phyloP scores from a whole-genome alignment of 257 asterid genomes.

The Jacaranda copaia region DNA sequence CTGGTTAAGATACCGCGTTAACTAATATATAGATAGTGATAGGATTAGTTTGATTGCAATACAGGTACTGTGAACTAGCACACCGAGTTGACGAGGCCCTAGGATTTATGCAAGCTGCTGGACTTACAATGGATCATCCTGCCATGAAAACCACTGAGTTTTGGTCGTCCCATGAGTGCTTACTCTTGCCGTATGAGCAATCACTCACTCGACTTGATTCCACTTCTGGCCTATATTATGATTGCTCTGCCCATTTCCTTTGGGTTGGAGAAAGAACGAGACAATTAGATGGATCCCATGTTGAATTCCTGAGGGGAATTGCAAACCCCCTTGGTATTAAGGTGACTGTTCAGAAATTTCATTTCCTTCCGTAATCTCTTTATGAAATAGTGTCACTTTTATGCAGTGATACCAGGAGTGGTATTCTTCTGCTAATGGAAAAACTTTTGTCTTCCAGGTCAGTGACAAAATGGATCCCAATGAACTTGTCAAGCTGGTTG shows the following conservation, averaged over 20 bases:
- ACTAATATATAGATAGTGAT: background rate
- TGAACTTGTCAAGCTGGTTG: constrained; percentile 70
- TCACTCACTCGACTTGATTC: constrained; percentile 71
- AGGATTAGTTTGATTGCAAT: constrained; percentile 26
- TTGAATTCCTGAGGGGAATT: constrained; percentile 71
- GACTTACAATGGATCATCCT: constrained; percentile 70
- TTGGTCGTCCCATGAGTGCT: constrained; percentile 81
- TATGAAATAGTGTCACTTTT: background rate
- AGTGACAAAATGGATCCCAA: constrained; percentile 77
- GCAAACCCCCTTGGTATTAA: constrained; percentile 78
- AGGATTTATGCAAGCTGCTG: constrained; percentile 79
- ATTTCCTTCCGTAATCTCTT: background rate
- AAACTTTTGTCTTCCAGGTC: constrained; percentile 43
- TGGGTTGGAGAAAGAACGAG: constrained; percentile 81
- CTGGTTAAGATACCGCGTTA: too few species aligned
- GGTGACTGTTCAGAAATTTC: constrained; percentile 40
- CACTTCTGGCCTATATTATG: constrained; percentile 70
- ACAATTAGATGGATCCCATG: constrained; percentile 79
- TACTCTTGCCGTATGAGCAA: constrained; percentile 72
- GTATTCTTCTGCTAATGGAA: constrained; percentile 24
- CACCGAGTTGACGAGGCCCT: constrained; percentile 75
- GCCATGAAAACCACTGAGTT: constrained; percentile 66
- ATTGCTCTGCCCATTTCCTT: constrained; percentile 71
- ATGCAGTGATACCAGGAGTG: too few species aligned
- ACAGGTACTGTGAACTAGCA: constrained; percentile 72